phyloP scores from a whole-genome alignment of 2,329 filamentous ascomycete genomes.

The Podosphaera fusca region DNA sequence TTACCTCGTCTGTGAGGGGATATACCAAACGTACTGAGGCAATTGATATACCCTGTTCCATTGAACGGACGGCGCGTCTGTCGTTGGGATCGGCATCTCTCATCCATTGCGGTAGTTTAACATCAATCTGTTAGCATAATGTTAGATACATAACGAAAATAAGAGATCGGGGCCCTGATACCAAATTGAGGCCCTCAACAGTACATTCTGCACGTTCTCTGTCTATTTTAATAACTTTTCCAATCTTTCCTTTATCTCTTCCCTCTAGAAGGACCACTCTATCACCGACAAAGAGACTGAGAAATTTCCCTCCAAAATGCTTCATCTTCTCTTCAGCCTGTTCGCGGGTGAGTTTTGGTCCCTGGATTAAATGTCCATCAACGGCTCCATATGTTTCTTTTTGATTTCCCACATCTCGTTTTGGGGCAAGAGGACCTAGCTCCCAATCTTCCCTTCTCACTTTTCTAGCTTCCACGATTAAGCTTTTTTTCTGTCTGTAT shows the following conservation, averaged over 20 bases:
- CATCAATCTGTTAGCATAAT: slow-evolving; percentile 17
- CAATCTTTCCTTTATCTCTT: slow-evolving; percentile 63
- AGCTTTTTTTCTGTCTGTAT: slow-evolving; percentile 12
- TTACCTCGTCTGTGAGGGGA: slow-evolving; percentile 42
- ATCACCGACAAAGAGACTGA: slow-evolving; percentile 46
- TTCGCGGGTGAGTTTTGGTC: slow-evolving; percentile 6
- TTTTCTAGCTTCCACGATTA: slow-evolving; percentile 25
- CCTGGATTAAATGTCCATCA: slow-evolving; percentile 16
- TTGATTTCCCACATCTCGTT: slow-evolving; percentile 40
- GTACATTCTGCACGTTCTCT: slow-evolving; percentile 29
- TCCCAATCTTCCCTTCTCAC: slow-evolving; percentile 54
- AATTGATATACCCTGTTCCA: slow-evolving; percentile 38
- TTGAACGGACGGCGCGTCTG: slow-evolving; percentile 21
- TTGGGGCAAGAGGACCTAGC: slow-evolving; percentile 55
- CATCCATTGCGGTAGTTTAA: slow-evolving; percentile 20
- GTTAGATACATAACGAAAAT: slow-evolving; percentile 1
- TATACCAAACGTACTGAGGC: slow-evolving; percentile 61
- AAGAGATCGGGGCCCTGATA: slow-evolving; percentile 17
- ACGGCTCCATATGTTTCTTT: slow-evolving; percentile 37
- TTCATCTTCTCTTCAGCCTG: slow-evolving; percentile 15
- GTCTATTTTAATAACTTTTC: slow-evolving; percentile 37
- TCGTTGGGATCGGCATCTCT: slow-evolving; percentile 18
- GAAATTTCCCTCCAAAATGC: slow-evolving; percentile 20
- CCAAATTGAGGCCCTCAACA: slow-evolving; percentile 40
- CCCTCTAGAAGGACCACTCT: slow-evolving; percentile 65